Conservation (phyloP, 1,139 yeast genomes). For the Sugiyamaella grinbergsii region DNA sequence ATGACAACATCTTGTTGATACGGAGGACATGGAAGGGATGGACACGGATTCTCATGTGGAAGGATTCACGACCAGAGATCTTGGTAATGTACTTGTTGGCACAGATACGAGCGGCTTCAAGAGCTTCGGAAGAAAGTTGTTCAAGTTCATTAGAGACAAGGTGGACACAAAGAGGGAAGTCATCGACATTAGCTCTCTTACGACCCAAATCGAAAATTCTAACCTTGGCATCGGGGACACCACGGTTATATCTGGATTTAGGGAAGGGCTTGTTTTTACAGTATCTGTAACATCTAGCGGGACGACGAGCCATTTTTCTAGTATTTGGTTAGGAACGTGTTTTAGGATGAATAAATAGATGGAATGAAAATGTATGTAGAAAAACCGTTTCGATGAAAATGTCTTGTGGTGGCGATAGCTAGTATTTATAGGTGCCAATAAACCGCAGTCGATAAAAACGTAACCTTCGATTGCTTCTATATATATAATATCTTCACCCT, state of each 20-base stretch:
- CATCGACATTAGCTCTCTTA: slow-evolving; percentile 99
- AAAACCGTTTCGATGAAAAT: too few relatives aligned
- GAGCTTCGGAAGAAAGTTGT: slow-evolving; percentile 99
- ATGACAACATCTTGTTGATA: slow-evolving; percentile 99
- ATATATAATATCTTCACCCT: not conserved
- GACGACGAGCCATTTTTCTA: slow-evolving; percentile 97
- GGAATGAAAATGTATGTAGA: too few relatives aligned
- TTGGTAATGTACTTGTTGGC: slow-evolving; percentile 99
- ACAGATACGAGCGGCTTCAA: slow-evolving; percentile 99
- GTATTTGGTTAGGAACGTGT: slow-evolving; percentile 2
- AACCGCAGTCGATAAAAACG: too few relatives aligned
- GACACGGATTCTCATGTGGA: slow-evolving; percentile 99
- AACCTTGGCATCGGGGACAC: slow-evolving; percentile 99
- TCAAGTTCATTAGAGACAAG: slow-evolving; percentile 98
- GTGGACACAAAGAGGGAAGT: slow-evolving; percentile 99
- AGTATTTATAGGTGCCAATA: too few relatives aligned
- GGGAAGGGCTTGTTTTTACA: slow-evolving; percentile 99
- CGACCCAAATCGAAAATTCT: slow-evolving; percentile 99
- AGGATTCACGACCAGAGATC: slow-evolving; percentile 97
- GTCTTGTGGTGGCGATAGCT: too few relatives aligned
- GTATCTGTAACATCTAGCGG: slow-evolving; percentile 99
- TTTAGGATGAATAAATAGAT: not conserved
- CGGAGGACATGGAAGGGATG: slow-evolving; percentile 99
- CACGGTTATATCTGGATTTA: slow-evolving; percentile 99
- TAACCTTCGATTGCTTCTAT: too few relatives aligned